Evolutionary conservation across 2,329 filamentous ascomycete genomes (phyloP).

Genomic region (Chrysoporthe austroafricana): DNA sequence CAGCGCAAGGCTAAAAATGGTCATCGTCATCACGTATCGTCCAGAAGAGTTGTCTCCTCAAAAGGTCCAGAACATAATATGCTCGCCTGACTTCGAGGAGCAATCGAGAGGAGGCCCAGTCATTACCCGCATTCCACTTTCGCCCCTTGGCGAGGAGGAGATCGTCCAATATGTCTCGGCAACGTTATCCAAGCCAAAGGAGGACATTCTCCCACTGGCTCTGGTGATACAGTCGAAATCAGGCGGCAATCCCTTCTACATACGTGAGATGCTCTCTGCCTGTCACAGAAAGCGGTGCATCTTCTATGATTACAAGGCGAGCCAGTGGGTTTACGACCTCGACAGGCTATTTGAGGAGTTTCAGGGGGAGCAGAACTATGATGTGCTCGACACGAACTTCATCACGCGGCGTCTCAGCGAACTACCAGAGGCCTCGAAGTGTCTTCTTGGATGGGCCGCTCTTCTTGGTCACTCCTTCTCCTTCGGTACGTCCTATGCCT

Average conservation of each 20-base stretch:
- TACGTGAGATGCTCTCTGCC: constrained; percentile 86
- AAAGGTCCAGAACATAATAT: constrained; percentile 57
- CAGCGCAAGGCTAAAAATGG: constrained; percentile 75
- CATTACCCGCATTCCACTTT: constrained; percentile 72
- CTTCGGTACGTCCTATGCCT: constrained; percentile 52
- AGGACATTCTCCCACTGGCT: constrained; percentile 76
- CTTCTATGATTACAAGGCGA: constrained; percentile 86
- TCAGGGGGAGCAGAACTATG: constrained; percentile 75
- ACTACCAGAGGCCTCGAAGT: constrained; percentile 72
- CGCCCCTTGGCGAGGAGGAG: constrained; percentile 76
- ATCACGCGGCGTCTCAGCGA: constrained; percentile 78
- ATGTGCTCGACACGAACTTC: constrained; percentile 81
- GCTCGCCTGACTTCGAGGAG: constrained; percentile 58
- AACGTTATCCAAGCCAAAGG: constrained; percentile 74
- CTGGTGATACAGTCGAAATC: constrained; percentile 89
- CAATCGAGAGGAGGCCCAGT: constrained; percentile 53
- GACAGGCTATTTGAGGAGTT: constrained; percentile 88
- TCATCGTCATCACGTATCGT: constrained; percentile 77
- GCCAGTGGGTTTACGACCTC: constrained; percentile 82
- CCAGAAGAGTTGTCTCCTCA: constrained; percentile 66
- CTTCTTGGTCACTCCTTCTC: constrained; percentile 83
- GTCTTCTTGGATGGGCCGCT: constrained; percentile 84
- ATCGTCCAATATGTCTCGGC: constrained; percentile 81
- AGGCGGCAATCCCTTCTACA: constrained; percentile 86
- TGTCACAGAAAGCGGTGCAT: constrained; percentile 83